Evolutionary conservation across 331 rosid species (phyloP).

Genomic region (Telfairia occidentalis): DNA sequence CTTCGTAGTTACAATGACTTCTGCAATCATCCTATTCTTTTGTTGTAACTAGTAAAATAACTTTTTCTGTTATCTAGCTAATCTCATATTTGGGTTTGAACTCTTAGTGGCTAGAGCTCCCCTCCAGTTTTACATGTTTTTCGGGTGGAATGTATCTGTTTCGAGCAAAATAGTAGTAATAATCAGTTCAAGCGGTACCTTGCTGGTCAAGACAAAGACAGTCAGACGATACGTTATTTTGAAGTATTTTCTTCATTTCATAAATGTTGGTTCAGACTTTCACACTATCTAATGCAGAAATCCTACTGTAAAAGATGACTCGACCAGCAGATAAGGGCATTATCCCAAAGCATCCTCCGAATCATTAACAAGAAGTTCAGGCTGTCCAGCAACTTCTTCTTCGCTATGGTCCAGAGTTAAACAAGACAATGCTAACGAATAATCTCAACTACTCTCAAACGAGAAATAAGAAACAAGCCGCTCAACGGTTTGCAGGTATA

Average conservation of each 20-base stretch:
- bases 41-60: neutral
- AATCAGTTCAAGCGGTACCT: neutral
- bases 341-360: neutral
- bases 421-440: neutral
- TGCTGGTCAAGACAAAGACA: neutral
- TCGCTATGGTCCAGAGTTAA: neutral
- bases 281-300: neutral
- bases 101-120: neutral
- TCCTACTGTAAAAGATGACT: neutral
- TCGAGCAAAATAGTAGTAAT: neutral
- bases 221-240: neutral
- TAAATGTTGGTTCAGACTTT: neutral
- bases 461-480: neutral
- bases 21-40: neutral
- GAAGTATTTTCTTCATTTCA: neutral
- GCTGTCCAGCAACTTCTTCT: no score
- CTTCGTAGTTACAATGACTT: neutral
- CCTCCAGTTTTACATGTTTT: neutral
- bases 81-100: neutral
- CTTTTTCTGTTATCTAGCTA: neutral
- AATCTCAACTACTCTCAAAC: neutral
- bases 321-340: neutral
- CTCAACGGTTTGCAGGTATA: neutral
- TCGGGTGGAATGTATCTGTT: neutral
- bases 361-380: neutral